A percentile compares a stretch with the other conserved stretches of the same genome.
Evolutionary conservation across 495 filamentous ascomycete species (phyloP).

Genomic region (Trichoderma parareesei): DNA sequence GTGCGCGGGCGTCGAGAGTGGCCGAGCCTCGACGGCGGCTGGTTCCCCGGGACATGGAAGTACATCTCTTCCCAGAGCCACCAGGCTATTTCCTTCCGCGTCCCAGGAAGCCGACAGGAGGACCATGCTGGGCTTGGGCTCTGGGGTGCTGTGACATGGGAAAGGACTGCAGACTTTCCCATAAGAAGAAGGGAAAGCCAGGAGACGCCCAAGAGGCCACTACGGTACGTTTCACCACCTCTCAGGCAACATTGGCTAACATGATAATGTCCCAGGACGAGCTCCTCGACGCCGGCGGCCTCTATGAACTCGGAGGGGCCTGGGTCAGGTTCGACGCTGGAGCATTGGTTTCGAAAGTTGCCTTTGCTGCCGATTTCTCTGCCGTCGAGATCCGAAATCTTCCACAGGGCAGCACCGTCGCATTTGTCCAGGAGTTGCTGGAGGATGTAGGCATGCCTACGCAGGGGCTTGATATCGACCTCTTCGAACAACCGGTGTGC

Average conservation of each 20-base stretch:
- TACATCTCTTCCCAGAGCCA: no score
- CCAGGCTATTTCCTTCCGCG: no score
- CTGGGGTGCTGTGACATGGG: no score
- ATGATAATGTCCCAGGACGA: not conserved
- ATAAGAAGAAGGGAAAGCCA: no score
- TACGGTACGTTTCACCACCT: no score
- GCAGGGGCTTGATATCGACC: not conserved
- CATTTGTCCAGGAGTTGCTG: not conserved
- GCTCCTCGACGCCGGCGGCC: not conserved
- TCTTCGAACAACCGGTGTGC: not conserved
- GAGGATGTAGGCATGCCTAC: not conserved
- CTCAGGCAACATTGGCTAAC: not conserved
- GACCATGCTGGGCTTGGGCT: no score
- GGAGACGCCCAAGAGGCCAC: no score
- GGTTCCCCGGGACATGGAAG: no score
- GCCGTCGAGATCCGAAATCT: not conserved
- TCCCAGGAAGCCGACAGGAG: no score
- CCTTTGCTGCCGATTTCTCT: slow-evolving; percentile 10
- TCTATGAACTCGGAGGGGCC: slow-evolving; percentile 19
- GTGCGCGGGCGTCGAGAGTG: no score
- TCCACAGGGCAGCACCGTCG: not conserved
- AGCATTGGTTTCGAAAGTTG: slow-evolving; percentile 18
- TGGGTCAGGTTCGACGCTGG: slow-evolving; percentile 24
- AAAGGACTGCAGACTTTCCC: no score
- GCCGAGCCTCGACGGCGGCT: no score